phyloP scores from a whole-genome alignment of 2,329 filamentous ascomycete species.

The Huntiella decipiens region DNA sequence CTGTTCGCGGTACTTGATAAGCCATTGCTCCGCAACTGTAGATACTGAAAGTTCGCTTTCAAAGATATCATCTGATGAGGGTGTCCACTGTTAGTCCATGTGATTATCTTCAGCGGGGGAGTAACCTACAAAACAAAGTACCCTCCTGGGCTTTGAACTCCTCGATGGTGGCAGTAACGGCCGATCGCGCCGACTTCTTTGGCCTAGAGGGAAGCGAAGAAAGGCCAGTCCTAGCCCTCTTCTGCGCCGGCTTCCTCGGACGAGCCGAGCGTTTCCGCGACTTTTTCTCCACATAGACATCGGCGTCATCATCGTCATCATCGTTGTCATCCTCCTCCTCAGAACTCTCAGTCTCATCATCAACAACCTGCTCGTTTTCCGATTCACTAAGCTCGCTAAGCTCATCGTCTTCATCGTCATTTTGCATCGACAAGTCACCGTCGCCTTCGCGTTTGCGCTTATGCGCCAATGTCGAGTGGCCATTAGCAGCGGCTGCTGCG shows the following conservation, averaged over 20 bases:
- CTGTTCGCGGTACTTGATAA: slow-evolving; percentile 36
- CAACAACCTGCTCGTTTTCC: slow-evolving; percentile 27
- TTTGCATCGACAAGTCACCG: slow-evolving; percentile 17
- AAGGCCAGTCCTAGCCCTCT: slow-evolving; percentile 38
- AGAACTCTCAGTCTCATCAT: slow-evolving; percentile 14
- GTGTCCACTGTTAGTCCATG: background rate
- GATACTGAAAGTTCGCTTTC: slow-evolving; percentile 36
- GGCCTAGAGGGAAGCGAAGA: slow-evolving; percentile 31
- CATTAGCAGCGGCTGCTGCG: too few species aligned
- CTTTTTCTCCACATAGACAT: slow-evolving; percentile 23
- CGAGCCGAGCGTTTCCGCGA: slow-evolving; percentile 22
- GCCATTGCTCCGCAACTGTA: slow-evolving; percentile 41
- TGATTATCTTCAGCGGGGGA: slow-evolving; percentile 11
- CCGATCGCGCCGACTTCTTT: slow-evolving; percentile 36
- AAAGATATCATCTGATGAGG: slow-evolving; percentile 39
- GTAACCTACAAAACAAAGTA: slow-evolving; percentile 10
- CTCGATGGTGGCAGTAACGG: slow-evolving; percentile 19
- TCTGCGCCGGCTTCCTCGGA: slow-evolving; percentile 35
- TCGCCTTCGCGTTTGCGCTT: slow-evolving; percentile 39
- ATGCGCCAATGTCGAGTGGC: background rate
- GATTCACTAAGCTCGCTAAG: slow-evolving; percentile 15
- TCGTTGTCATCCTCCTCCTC: slow-evolving; percentile 1
- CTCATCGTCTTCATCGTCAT: slow-evolving; percentile 25
- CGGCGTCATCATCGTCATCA: slow-evolving; percentile 25
- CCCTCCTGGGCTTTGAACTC: slow-evolving; percentile 8